phyloP scores from a whole-genome alignment of 176 grass and related monocot genomes.

The Themeda triandra region DNA sequence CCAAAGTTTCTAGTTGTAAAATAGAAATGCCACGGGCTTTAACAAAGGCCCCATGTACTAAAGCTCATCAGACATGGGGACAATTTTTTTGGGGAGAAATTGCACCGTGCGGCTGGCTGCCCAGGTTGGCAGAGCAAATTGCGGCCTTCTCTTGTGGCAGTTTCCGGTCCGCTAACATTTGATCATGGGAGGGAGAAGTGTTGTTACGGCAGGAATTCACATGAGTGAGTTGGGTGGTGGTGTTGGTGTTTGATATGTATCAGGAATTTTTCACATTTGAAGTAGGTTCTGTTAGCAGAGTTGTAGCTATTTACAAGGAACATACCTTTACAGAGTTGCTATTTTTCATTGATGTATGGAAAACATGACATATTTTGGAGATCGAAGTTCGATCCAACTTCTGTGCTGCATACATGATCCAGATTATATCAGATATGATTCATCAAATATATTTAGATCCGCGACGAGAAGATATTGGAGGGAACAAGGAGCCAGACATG shows the following conservation, averaged over 20 bases:
- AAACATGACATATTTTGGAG: conserved; percentile 1
- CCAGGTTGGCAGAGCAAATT: conserved; percentile 94
- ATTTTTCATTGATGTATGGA: conserved; percentile 12
- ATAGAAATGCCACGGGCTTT: conserved; percentile 49
- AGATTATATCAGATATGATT: neutral
- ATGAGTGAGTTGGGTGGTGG: neutral
- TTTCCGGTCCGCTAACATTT: conserved; percentile 56
- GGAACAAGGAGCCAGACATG: no score
- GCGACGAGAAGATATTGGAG: neutral
- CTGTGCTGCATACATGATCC: neutral
- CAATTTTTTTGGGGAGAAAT: conserved; percentile 15
- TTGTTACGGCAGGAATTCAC: conserved; percentile 19
- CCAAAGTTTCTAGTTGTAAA: conserved; percentile 75
- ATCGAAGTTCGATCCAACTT: neutral
- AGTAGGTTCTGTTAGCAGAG: neutral
- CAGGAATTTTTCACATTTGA: neutral
- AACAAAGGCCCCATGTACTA: conserved; percentile 27
- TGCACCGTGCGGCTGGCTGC: conserved; percentile 72
- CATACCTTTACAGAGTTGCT: neutral
- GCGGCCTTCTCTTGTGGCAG: conserved; percentile 96
- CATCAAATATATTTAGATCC: neutral
- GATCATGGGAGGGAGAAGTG: conserved; percentile 36
- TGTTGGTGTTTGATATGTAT: conserved; percentile 25
- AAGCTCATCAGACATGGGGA: conserved; percentile 17
- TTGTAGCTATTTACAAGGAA: conserved; percentile 16